Base-by-base conservation (phyloP, 768 basidiomycete species). In the Naganishia friedmannii region DNA sequence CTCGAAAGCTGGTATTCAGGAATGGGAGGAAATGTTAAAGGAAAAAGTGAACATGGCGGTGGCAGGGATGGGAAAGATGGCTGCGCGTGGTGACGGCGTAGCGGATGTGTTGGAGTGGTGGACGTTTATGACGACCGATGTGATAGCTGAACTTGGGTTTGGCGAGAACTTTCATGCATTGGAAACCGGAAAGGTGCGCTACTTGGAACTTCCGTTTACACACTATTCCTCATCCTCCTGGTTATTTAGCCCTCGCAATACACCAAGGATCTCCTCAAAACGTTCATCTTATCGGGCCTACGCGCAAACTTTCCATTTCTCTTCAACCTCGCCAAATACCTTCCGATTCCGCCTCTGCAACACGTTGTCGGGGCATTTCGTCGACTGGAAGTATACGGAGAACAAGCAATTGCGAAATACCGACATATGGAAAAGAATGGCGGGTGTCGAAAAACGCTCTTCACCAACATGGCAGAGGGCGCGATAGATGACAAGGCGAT, bases 1-100 rank as follows among this genome's bases (percentile, higher is more conserved):
- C 57, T 58, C 57, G 4, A 58, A 58, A 39, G 23, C 19, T 3
- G 57, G 57, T 2, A 58, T 58, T 6, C 57, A 34, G 57, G 57
- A 58, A 39, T 58, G 57, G 57, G 57, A 58, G 57, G 57, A 58
- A n/a, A 58, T 58, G 57, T 58, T 58, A 34, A 58, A 58, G 34
- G 15, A 58, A 5, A 58, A 39, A 39, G 34, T 37, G 17, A 23
- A 34, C 5, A 17, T 58, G 57, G 57, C 57, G 34, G 34, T 58
- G 3, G 57, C 34, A 3, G 57, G 57, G 7, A 58, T 58, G 57
- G 57, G 57, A 32, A 39, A 58, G 57, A 37, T 37, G 32, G 57
- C 57, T 3, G 57, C 57, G 2, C 31, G 34, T 2, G 23, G n/a
- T 42, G 57, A 7, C 1, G 57, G 34, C 6, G 57, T 58, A 6